phyloP scores from a whole-genome alignment of 768 basidiomycete species.

The Tylopilus plumbeoviolaceoides region DNA sequence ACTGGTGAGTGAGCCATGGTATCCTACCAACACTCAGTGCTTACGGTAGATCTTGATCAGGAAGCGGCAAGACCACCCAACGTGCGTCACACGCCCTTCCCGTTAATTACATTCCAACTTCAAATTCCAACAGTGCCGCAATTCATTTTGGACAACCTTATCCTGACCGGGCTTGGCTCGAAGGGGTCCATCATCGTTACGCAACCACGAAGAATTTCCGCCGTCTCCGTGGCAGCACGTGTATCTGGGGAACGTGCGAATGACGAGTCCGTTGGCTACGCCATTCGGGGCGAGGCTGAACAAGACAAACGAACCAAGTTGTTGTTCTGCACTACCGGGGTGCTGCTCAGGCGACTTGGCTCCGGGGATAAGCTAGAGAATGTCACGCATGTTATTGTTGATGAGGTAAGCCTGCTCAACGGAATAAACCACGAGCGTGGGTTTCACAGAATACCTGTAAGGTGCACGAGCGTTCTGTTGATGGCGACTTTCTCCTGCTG shows the following conservation, averaged over 20 bases:
- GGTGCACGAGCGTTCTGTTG: constrained; percentile 91
- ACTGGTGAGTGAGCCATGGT: constrained; percentile 49
- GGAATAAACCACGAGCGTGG: not conserved
- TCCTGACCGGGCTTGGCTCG: constrained; percentile 55
- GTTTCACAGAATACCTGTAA: constrained; percentile 24
- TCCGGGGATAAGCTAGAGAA: constrained; percentile 64
- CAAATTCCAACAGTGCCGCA: constrained; percentile 60
- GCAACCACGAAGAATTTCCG: constrained; percentile 86
- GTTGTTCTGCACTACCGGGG: constrained; percentile 91
- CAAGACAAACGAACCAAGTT: constrained; percentile 64
- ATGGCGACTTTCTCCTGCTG: constrained; percentile 84
- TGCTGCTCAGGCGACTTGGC: constrained; percentile 78
- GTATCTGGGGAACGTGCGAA: constrained; percentile 78
- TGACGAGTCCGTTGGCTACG: constrained; percentile 81
- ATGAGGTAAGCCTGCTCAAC: constrained; percentile 58
- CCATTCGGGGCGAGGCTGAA: constrained; percentile 83
- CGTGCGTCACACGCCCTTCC: constrained; percentile 35
- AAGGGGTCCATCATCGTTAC: constrained; percentile 77
- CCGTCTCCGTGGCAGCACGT: constrained; percentile 82
- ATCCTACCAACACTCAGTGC: not conserved
- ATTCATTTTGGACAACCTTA: constrained; percentile 83
- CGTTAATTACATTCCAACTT: not conserved
- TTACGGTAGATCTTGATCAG: constrained; percentile 30
- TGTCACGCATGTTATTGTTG: constrained; percentile 83
- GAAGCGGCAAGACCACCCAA: constrained; percentile 91